A percentile compares a stretch with the other conserved stretches of the same genome.
These are phyloP conservation scores for Fraxinus dipetala DNA, from an alignment of 305 asterid species.

Conservation along the genomic window DNA sequence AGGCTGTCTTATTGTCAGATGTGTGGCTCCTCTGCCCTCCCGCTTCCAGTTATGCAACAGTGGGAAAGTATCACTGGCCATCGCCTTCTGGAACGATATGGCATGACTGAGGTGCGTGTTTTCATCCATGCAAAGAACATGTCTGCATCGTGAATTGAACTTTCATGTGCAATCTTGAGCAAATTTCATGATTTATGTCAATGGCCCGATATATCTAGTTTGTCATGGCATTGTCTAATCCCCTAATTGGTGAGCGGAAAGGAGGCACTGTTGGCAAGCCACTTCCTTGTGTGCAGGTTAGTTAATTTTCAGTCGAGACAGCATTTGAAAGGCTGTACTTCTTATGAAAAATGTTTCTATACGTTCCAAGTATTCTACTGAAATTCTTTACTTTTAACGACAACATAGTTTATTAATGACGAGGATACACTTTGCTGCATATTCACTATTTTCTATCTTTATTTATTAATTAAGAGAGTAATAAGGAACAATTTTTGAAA, in stretches of 20 bases:
- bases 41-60: slow-evolving; percentile 93
- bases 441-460: neutral
- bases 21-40: slow-evolving; percentile 99
- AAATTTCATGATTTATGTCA: slow-evolving; percentile 9
- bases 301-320: slow-evolving; percentile 22
- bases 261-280: slow-evolving; percentile 97
- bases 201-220: slow-evolving; percentile 46
- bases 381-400: neutral
- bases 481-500: neutral
- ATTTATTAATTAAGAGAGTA: neutral
- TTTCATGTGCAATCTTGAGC: slow-evolving; percentile 15
- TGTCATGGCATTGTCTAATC: slow-evolving; percentile 94
- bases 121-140: neutral
- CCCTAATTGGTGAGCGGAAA: slow-evolving; percentile 71
- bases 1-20: slow-evolving; percentile 47
- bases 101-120: slow-evolving; percentile 87
- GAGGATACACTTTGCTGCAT: neutral
- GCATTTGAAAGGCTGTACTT: neutral
- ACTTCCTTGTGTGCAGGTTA: slow-evolving; percentile 88
- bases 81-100: slow-evolving; percentile 84
- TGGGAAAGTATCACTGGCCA: slow-evolving; percentile 96
- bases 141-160: neutral
- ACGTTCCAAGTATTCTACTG: neutral
- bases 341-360: neutral
- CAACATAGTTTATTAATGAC: neutral